Conservation (phyloP, 345 rosid genomes). For the Melaleuca alternifolia region DNA sequence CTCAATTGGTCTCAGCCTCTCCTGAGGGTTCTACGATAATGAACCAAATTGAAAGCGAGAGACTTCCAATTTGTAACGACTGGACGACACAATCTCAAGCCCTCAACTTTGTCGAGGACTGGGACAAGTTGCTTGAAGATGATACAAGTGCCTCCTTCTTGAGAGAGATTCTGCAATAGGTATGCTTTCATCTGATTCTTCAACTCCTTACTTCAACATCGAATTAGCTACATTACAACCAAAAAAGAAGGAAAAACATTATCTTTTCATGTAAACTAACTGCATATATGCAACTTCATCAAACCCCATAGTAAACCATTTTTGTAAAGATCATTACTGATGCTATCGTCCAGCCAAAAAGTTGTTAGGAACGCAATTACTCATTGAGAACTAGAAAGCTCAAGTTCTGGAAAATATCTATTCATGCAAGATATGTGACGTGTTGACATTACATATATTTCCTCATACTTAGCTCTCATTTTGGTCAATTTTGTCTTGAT, state of each 20-base stretch:
- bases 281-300: not conserved
- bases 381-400: not conserved
- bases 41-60: not conserved
- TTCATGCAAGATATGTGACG: not conserved
- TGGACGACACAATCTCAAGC: not conserved
- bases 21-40: slow-evolving; percentile 1
- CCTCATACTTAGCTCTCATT: not conserved
- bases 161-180: slow-evolving; percentile 57
- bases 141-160: slow-evolving; percentile 49
- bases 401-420: not conserved
- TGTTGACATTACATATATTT: not conserved
- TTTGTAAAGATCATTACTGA: not conserved
- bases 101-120: slow-evolving; percentile 21
- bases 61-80: not conserved
- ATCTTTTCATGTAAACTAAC: not conserved
- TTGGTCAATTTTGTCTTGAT: not conserved
- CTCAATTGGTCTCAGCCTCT: slow-evolving; percentile 29
- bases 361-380: too few relatives aligned
- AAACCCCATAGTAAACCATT: not conserved
- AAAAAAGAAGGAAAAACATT: not conserved
- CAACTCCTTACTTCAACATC: not conserved
- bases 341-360: too few relatives aligned
- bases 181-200: not conserved
- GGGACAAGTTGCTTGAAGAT: slow-evolving; percentile 54
- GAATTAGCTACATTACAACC: not conserved